Evolutionary conservation across 441 rosid genomes (phyloP), one percentile per base, ranked within the genome.

Genomic region (Metrosideros polymorpha): DNA sequence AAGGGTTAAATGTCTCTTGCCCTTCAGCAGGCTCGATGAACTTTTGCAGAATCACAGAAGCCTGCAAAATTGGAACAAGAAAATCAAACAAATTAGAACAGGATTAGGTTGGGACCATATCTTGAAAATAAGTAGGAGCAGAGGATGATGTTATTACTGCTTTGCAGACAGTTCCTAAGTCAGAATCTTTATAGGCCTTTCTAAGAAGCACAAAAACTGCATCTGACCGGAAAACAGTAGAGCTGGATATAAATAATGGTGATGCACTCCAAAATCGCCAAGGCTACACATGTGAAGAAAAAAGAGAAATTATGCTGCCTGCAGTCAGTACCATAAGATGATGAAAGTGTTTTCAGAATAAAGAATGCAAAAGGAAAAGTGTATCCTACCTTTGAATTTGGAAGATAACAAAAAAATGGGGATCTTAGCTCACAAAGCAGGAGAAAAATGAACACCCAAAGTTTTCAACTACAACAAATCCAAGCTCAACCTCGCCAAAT

Each of bases 161-260:
- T 91, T 93, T 89, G 92, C 98, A 96, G 88, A 94, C 91, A 87
- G 88, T 84, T 87, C 93, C 93, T 86, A 96, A 89, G 91, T 94
- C 92, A 54, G 92, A 79, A 89, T 96, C 98, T 90, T 89, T 91
- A 87, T 90, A 91, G 76, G 98, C 98, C 91, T 92, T 95, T 88
- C 97, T 92, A 84, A 96, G 92, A 83, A 96, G 92, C 89, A 90
- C 82, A 88, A 96, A 93, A 86, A 92, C 90, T 54, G 90, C 92
- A 91, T 95, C 98, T 24, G 94, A 92, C 85, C 97, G 92, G 88
- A 95, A 94, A 71, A 91, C 95, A 87, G 91, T 86, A 84, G 93
- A 93, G 87, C 89, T 92, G 86, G 95, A 91, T 47, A 91, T 90
- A 83, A 92, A 88, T 86, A 89, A 89, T 57, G 94, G 87, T 52